Evolutionary conservation across 2,329 filamentous ascomycete species (phyloP).

Genomic region (Fusarium abutilonis): DNA sequence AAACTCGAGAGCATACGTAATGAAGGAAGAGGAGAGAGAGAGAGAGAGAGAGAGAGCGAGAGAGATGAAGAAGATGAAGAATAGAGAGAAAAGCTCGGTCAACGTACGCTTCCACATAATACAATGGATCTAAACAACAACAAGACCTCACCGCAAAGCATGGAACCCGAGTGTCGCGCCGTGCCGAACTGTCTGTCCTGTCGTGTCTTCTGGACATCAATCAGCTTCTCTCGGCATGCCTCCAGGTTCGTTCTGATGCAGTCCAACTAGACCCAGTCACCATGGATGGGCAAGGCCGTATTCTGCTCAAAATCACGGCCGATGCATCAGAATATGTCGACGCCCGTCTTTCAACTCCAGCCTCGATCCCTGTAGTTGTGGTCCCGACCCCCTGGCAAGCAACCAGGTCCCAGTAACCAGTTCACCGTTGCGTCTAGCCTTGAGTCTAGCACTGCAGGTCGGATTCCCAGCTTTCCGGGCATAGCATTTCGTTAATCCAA

Average conservation of each 20-base stretch:
- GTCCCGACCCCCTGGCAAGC: slow-evolving; percentile 10
- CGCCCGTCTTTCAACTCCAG: slow-evolving; percentile 32
- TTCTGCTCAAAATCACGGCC: slow-evolving; percentile 30
- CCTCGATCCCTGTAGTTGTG: slow-evolving; percentile 38
- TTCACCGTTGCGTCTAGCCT: slow-evolving; percentile 31
- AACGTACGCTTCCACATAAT: slow-evolving; percentile 21
- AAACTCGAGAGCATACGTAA: not conserved
- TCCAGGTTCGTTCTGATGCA: slow-evolving; percentile 20
- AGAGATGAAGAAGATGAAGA: not conserved
- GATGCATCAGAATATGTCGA: slow-evolving; percentile 41
- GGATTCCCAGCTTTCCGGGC: slow-evolving; percentile 35
- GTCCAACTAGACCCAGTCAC: slow-evolving; percentile 8
- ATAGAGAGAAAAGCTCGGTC: slow-evolving; percentile 2
- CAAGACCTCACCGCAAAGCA: slow-evolving; percentile 12
- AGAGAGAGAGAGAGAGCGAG: slow-evolving; percentile 3
- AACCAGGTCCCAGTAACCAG: not conserved
- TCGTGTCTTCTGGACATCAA: slow-evolving; percentile 9
- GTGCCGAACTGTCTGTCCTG: slow-evolving; percentile 12
- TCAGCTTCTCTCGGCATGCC: slow-evolving; percentile 4
- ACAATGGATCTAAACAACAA: slow-evolving; percentile 17
- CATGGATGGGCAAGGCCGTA: slow-evolving; percentile 24
- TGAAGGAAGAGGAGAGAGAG: slow-evolving; percentile 2
- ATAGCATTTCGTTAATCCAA: slow-evolving; percentile 14
- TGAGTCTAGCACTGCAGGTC: slow-evolving; percentile 17
- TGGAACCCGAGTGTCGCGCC: slow-evolving; percentile 18